These are phyloP conservation scores for Brassica nigra DNA, from an alignment of 345 rosid genomes.

Conservation along the genomic window DNA sequence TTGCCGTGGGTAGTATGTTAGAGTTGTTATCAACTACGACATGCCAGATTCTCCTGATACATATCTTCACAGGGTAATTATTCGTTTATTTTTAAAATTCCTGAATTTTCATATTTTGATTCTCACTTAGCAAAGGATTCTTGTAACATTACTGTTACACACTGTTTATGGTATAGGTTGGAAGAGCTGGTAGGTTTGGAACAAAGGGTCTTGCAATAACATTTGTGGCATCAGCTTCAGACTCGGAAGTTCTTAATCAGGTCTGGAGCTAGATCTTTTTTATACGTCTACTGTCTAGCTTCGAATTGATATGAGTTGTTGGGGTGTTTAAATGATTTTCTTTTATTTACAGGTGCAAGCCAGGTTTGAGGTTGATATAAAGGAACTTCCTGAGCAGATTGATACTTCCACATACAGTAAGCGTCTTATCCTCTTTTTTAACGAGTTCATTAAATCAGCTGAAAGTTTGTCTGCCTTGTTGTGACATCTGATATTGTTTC, in stretches of 20 bases:
- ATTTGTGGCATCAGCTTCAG: slow-evolving; percentile 88
- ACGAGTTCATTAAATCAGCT: background rate
- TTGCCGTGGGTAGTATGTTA: no score
- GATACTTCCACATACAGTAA: slow-evolving; percentile 91
- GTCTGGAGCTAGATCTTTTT: slow-evolving; percentile 36
- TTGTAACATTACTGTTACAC: background rate
- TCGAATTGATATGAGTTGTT: background rate
- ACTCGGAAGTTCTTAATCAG: slow-evolving; percentile 94
- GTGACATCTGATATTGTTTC: background rate
- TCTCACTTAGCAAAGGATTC: background rate
- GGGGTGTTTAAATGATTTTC: background rate
- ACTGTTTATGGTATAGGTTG: slow-evolving; percentile 58
- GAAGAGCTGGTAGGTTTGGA: slow-evolving; percentile 99
- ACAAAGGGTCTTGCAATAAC: slow-evolving; percentile 98
- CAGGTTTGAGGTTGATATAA: slow-evolving; percentile 94
- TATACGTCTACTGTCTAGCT: background rate
- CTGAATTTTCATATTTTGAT: background rate
- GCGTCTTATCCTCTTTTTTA: slow-evolving; percentile 21
- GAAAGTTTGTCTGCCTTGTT: background rate
- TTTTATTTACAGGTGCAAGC: slow-evolving; percentile 66
- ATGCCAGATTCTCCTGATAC: slow-evolving; percentile 99
- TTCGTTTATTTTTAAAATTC: background rate
- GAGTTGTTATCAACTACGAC: slow-evolving; percentile 93
- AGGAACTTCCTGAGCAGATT: slow-evolving; percentile 95
- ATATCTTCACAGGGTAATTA: slow-evolving; percentile 84